These are phyloP conservation scores for Cryphonectria radicalis DNA, from an alignment of 2,329 filamentous ascomycete genomes.

Conservation along the genomic window DNA sequence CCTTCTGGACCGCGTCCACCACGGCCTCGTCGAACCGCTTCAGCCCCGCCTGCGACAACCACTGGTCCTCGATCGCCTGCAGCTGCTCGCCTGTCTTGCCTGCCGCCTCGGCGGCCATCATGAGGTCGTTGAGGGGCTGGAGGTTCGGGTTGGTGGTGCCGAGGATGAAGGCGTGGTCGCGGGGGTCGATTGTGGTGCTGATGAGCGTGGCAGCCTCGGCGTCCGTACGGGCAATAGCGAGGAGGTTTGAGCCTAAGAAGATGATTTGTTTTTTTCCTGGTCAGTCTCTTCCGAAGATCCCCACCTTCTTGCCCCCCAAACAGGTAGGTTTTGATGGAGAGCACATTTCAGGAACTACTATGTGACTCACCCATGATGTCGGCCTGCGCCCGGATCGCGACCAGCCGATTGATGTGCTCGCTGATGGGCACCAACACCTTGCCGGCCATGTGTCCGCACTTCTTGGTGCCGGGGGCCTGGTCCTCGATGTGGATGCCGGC, in stretches of 20 bases:
- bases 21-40: constrained; percentile 93
- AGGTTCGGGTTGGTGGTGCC: constrained; percentile 85
- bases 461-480: constrained; percentile 97
- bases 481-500: constrained; percentile 99
- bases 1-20: constrained; percentile 75
- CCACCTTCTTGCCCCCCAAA: too few species aligned
- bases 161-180: constrained; percentile 92
- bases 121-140: constrained; percentile 85
- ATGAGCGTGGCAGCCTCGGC: constrained; percentile 97
- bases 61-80: constrained; percentile 90
- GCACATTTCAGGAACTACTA: too few species aligned
- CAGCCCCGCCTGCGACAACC: constrained; percentile 77
- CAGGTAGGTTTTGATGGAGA: too few species aligned
- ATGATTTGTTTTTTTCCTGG: neutral
- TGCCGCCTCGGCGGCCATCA: constrained; percentile 80
- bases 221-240: constrained; percentile 92
- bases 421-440: constrained; percentile 96
- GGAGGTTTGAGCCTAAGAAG: constrained; percentile 71
- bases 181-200: constrained; percentile 92
- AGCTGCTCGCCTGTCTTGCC: constrained; percentile 82
- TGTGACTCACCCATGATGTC: constrained; percentile 84
- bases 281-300: neutral
- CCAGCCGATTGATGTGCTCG: constrained; percentile 97
- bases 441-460: constrained; percentile 99
- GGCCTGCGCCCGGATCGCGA: constrained; percentile 95